Conservation (phyloP, 2,329 filamentous ascomycete genomes). For the Sporothrix dimorphospora region DNA sequence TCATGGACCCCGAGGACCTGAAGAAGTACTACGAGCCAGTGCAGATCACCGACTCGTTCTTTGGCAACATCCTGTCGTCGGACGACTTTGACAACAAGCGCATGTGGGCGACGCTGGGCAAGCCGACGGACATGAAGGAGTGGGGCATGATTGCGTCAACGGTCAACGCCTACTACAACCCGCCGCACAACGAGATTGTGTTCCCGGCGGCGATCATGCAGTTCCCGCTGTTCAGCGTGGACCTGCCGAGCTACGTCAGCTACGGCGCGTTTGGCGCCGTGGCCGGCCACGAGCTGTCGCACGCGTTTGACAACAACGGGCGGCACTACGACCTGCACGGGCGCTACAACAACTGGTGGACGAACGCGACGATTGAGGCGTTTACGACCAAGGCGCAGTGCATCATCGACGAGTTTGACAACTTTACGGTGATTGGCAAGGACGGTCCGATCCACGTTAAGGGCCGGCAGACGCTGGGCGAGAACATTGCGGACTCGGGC, state of each 20-base stretch:
- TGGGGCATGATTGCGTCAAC: slow-evolving; percentile 65
- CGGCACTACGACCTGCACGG: slow-evolving; percentile 67
- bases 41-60: slow-evolving; percentile 56
- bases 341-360: slow-evolving; percentile 70
- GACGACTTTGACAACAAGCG: slow-evolving; percentile 51
- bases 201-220: slow-evolving; percentile 74
- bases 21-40: slow-evolving; percentile 60
- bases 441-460: slow-evolving; percentile 64
- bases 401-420: slow-evolving; percentile 68
- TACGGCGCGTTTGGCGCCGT: slow-evolving; percentile 72
- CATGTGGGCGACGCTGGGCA: slow-evolving; percentile 61
- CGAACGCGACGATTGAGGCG: slow-evolving; percentile 57
- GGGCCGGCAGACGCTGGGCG: slow-evolving; percentile 64
- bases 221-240: slow-evolving; percentile 65
- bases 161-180: slow-evolving; percentile 70
- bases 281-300: slow-evolving; percentile 70
- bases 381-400: slow-evolving; percentile 65
- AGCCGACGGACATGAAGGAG: slow-evolving; percentile 61
- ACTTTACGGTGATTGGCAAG: slow-evolving; percentile 61
- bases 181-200: slow-evolving; percentile 67
- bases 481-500: slow-evolving; percentile 74
- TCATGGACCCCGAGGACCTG: slow-evolving; percentile 60
- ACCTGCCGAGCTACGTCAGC: slow-evolving; percentile 65
- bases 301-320: slow-evolving; percentile 70
- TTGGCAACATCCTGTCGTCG: slow-evolving; percentile 59